phyloP scores from a whole-genome alignment of 1,139 yeast genomes.

The Keqinozyma sinolaborantium region DNA sequence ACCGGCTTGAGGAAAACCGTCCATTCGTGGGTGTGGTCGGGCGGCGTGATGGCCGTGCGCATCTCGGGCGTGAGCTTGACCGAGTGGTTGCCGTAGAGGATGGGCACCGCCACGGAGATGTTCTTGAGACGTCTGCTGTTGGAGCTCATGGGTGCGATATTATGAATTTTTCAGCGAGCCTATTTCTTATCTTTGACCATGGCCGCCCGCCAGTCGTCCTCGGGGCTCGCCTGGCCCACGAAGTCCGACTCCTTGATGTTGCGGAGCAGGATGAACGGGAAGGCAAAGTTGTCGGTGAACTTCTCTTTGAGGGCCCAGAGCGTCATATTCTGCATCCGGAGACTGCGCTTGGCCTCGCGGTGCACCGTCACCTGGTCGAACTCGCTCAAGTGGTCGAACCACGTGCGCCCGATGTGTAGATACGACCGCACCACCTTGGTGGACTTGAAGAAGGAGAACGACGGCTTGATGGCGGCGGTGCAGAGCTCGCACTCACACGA shows the following conservation, averaged over 20 bases:
- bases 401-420: background rate
- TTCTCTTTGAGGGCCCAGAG: background rate
- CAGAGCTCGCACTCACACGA: background rate
- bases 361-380: background rate
- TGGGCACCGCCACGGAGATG: conserved; percentile 79
- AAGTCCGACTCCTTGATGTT: background rate
- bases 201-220: background rate
- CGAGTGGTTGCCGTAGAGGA: conserved; percentile 85
- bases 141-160: conserved; percentile 9
- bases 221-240: background rate
- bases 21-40: conserved; percentile 95
- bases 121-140: conserved; percentile 47
- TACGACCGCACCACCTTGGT: background rate
- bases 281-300: background rate
- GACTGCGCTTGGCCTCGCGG: background rate
- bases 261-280: background rate
- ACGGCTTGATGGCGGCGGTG: background rate
- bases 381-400: background rate
- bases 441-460: background rate
- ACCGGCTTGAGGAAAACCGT: conserved; percentile 90
- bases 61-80: conserved; percentile 61
- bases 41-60: conserved; percentile 69
- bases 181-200: background rate
- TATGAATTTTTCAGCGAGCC: background rate
- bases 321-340: background rate